These are phyloP conservation scores for Boletus fagicola DNA, from an alignment of 768 basidiomycete genomes.

Conservation along the genomic window DNA sequence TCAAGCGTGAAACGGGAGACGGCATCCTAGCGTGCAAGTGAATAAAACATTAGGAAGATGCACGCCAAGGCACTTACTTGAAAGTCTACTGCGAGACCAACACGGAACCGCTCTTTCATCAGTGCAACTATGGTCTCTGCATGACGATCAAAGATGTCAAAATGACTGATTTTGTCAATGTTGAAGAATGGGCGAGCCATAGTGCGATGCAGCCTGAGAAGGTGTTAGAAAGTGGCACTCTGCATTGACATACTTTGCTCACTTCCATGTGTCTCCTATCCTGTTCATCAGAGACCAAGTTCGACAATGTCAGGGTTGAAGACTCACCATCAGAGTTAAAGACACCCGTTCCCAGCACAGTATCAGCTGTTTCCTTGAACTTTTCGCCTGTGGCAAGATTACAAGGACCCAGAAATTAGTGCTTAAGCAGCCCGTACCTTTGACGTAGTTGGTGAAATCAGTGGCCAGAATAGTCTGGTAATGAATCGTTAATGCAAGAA, in stretches of 20 bases:
- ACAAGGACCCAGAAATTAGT: not conserved
- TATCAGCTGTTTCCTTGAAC: constrained; percentile 31
- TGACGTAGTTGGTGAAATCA: constrained; percentile 43
- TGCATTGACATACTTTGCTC: constrained; percentile 10
- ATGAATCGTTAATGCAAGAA: not conserved
- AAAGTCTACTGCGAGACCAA: constrained; percentile 56
- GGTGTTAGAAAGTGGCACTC: not conserved
- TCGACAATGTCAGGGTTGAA: not conserved
- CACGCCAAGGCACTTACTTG: constrained; percentile 39
- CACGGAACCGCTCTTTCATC: constrained; percentile 42
- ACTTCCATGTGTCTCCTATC: constrained; percentile 73
- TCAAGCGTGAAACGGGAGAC: constrained; percentile 51
- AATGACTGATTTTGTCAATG: constrained; percentile 58
- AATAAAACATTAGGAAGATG: not conserved
- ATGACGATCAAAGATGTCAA: constrained; percentile 59
- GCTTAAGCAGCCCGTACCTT: constrained; percentile 31
- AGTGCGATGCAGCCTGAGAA: constrained; percentile 53
- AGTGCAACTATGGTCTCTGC: constrained; percentile 45
- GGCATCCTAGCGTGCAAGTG: constrained; percentile 34
- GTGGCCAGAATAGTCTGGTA: constrained; percentile 41
- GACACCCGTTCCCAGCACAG: constrained; percentile 50
- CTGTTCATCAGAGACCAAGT: constrained; percentile 2
- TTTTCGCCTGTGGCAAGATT: constrained; percentile 28
- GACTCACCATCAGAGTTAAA: constrained; percentile 52
- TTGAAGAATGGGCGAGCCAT: constrained; percentile 74